Percentiles rank a stretch among this genome's conserved stretches.
phyloP scores from a whole-genome alignment of 1,139 yeast species.

The Wickerhamiella infanticola region DNA sequence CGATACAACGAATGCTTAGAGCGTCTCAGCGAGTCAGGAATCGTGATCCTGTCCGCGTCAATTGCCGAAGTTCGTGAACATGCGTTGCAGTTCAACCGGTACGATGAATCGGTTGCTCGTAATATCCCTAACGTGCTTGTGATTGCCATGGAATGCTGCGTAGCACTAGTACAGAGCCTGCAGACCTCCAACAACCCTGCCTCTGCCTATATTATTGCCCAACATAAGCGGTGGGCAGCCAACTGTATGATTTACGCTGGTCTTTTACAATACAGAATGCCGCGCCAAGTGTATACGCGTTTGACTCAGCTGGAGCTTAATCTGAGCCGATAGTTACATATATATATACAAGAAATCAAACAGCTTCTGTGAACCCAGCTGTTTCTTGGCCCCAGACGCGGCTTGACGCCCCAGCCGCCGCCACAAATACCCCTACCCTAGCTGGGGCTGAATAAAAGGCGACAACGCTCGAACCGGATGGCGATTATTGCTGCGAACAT shows the following conservation, averaged over 20 bases:
- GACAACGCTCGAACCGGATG: too few species aligned
- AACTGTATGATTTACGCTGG: conserved; percentile 94
- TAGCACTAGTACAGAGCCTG: conserved; percentile 40
- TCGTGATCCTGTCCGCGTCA: conserved; percentile 46
- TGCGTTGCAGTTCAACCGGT: conserved; percentile 42
- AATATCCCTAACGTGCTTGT: conserved; percentile 69
- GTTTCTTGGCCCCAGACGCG: not conserved
- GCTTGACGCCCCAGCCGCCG: not conserved
- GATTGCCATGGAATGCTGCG: conserved; percentile 67
- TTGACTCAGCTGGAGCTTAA: conserved; percentile 47
- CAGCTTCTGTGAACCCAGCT: not conserved
- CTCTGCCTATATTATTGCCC: conserved; percentile 39
- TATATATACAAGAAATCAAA: not conserved
- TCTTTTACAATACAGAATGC: conserved; percentile 89
- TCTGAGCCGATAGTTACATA: not conserved
- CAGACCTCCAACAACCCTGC: conserved; percentile 34
- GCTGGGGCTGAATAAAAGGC: not conserved
- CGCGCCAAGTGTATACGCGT: conserved; percentile 70
- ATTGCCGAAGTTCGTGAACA: conserved; percentile 35
- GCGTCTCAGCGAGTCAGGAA: conserved; percentile 39
- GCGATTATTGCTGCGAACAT: too few species aligned
- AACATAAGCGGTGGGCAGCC: conserved; percentile 52
- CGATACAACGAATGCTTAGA: conserved; percentile 50
- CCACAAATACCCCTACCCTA: not conserved
- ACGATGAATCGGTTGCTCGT: conserved; percentile 60